These are phyloP conservation scores for Parascedosporium putredinis DNA, from an alignment of 2,329 filamentous ascomycete species.

Conservation along the genomic window DNA sequence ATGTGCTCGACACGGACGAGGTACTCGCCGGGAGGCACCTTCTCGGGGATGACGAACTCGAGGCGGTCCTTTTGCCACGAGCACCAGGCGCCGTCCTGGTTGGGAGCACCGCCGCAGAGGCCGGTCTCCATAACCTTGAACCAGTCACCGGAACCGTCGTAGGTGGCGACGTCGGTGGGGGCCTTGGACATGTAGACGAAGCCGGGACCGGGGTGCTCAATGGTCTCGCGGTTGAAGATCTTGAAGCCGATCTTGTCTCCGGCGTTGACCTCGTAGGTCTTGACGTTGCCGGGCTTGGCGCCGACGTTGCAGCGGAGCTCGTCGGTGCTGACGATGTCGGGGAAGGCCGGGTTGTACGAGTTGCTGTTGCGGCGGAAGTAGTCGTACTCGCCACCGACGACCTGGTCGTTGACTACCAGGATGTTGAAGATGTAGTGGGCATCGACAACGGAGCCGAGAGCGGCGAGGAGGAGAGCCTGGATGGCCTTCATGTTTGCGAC, in stretches of 20 bases:
- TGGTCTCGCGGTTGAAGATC: constrained; percentile 36
- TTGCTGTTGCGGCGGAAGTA: constrained; percentile 37
- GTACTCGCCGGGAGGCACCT: constrained; percentile 30
- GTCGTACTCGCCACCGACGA: constrained; percentile 29
- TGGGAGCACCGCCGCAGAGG: constrained; percentile 18
- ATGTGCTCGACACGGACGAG: constrained; percentile 35
- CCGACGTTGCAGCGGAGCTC: constrained; percentile 34
- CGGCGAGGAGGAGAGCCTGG: constrained; percentile 11
- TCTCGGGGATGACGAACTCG: constrained; percentile 30
- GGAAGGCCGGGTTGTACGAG: constrained; percentile 26
- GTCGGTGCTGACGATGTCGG: constrained; percentile 23
- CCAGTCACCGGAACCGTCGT: constrained; percentile 34
- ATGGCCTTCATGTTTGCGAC: constrained; percentile 2
- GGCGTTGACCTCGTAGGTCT: constrained; percentile 34
- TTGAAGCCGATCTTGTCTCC: constrained; percentile 39
- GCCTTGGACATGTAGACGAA: constrained; percentile 33
- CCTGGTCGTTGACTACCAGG: constrained; percentile 31
- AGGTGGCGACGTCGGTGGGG: constrained; percentile 28
- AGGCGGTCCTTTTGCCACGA: constrained; percentile 28
- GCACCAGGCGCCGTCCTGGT: constrained; percentile 16
- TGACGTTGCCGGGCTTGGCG: constrained; percentile 24
- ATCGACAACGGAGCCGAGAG: constrained; percentile 12
- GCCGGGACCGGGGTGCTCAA: constrained; percentile 34
- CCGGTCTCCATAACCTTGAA: constrained; percentile 27
- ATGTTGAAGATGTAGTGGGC: constrained; percentile 27